These are phyloP conservation scores for Globisporangium rhizosaccharum DNA, from an alignment of 352 stramenopile species.

Conservation along the genomic window DNA sequence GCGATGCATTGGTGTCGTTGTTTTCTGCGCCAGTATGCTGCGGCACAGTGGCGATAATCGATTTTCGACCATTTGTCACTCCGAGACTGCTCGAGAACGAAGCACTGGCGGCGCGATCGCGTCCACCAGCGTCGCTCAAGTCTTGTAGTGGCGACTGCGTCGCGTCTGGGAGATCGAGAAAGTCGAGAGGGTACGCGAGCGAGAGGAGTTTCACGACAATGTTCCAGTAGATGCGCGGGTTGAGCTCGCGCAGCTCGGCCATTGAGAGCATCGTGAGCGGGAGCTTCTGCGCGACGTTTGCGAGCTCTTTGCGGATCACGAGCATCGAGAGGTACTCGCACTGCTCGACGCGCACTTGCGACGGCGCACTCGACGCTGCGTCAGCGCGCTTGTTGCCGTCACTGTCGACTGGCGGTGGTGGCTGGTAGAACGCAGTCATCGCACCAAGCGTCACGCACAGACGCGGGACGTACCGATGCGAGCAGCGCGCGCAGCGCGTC, in stretches of 20 bases:
- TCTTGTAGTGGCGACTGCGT: neutral
- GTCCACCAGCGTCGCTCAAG: neutral
- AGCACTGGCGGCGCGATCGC: neutral
- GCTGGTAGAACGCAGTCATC: conserved; percentile 22
- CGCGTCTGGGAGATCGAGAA: conserved; percentile 34
- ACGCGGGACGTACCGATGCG: conserved; percentile 26
- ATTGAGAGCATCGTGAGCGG: conserved; percentile 34
- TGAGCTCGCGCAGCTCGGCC: conserved; percentile 24
- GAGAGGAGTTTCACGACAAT: conserved; percentile 47
- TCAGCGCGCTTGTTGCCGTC: neutral
- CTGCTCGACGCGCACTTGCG: conserved; percentile 23
- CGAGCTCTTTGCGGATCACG: conserved; percentile 39
- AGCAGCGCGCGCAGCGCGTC: conserved; percentile 25
- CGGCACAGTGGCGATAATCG: no score
- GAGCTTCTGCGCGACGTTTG: conserved; percentile 29
- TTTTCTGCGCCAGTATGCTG: no score
- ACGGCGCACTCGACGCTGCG: neutral
- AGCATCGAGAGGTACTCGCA: conserved; percentile 40
- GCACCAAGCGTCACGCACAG: conserved; percentile 33
- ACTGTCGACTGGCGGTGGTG: neutral
- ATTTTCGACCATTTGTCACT: no score
- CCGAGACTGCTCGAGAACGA: neutral
- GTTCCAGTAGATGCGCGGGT: conserved; percentile 55
- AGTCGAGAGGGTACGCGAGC: conserved; percentile 35
- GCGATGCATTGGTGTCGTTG: no score